Evolutionary conservation across 805 yeast genomes (phyloP).

Genomic region (Metschnikowia borealis): DNA sequence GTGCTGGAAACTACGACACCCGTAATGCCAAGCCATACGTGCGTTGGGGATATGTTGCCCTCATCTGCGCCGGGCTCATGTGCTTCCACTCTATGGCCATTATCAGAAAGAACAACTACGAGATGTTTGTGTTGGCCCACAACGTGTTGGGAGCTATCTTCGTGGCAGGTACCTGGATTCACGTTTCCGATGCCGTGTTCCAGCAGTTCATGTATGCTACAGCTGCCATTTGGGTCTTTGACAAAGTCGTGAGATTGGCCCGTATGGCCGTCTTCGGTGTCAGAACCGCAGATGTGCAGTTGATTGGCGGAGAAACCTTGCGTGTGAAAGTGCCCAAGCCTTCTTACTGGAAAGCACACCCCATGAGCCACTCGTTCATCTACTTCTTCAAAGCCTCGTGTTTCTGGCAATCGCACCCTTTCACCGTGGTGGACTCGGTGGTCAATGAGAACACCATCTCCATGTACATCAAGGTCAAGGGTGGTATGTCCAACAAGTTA

Average conservation of each 20-base stretch:
- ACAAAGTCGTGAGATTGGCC: slow-evolving; percentile 34
- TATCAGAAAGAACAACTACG: slow-evolving; percentile 55
- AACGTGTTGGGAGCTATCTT: slow-evolving; percentile 41
- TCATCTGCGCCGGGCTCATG: slow-evolving; percentile 36
- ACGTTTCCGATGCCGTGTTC: slow-evolving; percentile 46
- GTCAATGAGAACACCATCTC: slow-evolving; percentile 38
- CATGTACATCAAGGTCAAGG: slow-evolving; percentile 48
- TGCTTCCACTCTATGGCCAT: slow-evolving; percentile 46
- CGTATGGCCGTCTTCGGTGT: slow-evolving; percentile 35
- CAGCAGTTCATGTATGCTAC: slow-evolving; percentile 35
- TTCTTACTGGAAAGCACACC: slow-evolving; percentile 42
- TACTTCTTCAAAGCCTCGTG: slow-evolving; percentile 49
- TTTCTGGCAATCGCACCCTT: slow-evolving; percentile 75
- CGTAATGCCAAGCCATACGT: slow-evolving; percentile 30
- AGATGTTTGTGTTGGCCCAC: slow-evolving; percentile 46
- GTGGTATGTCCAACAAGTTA: slow-evolving; percentile 52
- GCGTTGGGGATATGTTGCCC: slow-evolving; percentile 33
- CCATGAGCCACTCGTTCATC: slow-evolving; percentile 57
- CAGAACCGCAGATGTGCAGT: slow-evolving; percentile 33
- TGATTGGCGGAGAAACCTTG: slow-evolving; percentile 45
- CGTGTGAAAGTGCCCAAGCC: slow-evolving; percentile 49
- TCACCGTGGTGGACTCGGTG: slow-evolving; percentile 49
- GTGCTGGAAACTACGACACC: slow-evolving; percentile 27
- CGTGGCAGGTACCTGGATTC: slow-evolving; percentile 55
- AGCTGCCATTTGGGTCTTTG: slow-evolving; percentile 38